A percentile compares a stretch with the other conserved stretches of the same genome.
phyloP scores from a whole-genome alignment of 768 basidiomycete genomes.

The Leccinum subgranulosum region DNA sequence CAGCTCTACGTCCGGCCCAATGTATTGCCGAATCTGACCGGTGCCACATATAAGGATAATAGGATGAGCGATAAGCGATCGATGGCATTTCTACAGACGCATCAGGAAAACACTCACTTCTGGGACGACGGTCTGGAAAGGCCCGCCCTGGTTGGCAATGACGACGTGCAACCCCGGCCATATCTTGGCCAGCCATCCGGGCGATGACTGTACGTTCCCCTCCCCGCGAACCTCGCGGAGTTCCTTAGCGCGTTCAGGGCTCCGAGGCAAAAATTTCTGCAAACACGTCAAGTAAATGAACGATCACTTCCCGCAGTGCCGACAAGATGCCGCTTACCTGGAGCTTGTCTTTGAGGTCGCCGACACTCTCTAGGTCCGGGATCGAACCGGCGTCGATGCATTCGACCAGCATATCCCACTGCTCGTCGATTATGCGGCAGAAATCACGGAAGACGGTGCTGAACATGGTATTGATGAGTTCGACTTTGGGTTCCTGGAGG shows the following conservation, averaged over 20 bases:
- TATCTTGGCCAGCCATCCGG: slow-evolving; percentile 21
- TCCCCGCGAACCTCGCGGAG: slow-evolving; percentile 11
- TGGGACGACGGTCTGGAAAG: slow-evolving; percentile 15
- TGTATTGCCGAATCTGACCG: slow-evolving; percentile 14
- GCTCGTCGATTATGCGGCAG: slow-evolving; percentile 16
- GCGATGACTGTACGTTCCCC: background rate
- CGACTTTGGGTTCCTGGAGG: slow-evolving; percentile 13
- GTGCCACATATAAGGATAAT: no score
- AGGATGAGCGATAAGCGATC: background rate
- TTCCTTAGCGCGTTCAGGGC: slow-evolving; percentile 13
- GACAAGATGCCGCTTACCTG: background rate
- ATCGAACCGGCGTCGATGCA: slow-evolving; percentile 17
- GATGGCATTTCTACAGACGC: background rate
- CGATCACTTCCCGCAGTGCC: background rate
- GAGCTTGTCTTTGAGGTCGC: slow-evolving; percentile 13
- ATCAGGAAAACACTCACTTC: no score
- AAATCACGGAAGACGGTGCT: slow-evolving; percentile 20
- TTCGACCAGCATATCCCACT: slow-evolving; percentile 20
- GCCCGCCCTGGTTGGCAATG: slow-evolving; percentile 22
- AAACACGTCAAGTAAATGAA: no score
- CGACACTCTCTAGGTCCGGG: slow-evolving; percentile 13
- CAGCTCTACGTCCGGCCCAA: slow-evolving; percentile 20
- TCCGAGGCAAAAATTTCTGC: slow-evolving; percentile 18
- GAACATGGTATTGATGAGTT: slow-evolving; percentile 23
- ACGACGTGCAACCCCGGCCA: slow-evolving; percentile 17